Base-by-base conservation (phyloP, 2,329 filamentous ascomycete genomes). In the Leptographium radiaticola region DNA sequence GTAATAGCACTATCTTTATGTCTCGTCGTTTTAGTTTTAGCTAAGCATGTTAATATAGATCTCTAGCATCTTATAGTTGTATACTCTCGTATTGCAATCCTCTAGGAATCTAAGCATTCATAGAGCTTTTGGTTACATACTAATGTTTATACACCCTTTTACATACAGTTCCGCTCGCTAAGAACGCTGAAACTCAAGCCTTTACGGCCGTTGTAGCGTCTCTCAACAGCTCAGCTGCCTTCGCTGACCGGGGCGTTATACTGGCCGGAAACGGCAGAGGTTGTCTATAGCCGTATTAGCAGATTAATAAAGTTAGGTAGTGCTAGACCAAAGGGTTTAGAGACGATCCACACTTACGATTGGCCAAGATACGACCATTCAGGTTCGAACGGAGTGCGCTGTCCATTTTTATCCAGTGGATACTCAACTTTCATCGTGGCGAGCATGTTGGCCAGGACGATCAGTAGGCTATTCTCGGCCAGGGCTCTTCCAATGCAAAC, bases 401-500 rank as follows among this genome's bases (percentile, higher is more conserved):
- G 61, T 4, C 70, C 68, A 3, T 62, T 36, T 1, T 30, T 56
- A 55, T 68, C 65, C 20, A 45, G 25, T 4, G 43, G 43, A 15
- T 15, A 45, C 43, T 45, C 20, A 48, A 67, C 57, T 13, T 66
- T 59, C 33, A 73, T 75, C 0, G 68, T 71, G 70, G 74, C 76
- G 31, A 77, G 61, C 38, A 78, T 66, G 6, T 71, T 67, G 6
- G 74, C 67, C 38, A 77, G 69, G 9, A 63, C 67, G 10, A 78
- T 64, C 57, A 73, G 75, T 12, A 79, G 56, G 12, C 66, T 70
- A 6, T 70, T 69, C 53, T 75, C 71, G 0, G 75, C 75, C 5
- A 81, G 67, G 51, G 78, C 73, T 30, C 77, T 74, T 0, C 79
- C 80, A 3, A 75, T 76, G 61, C 80, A 83, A 46, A 81, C 71